Evolutionary conservation across 2,329 filamentous ascomycete species (phyloP).

Genomic region (Harringtonia lauricola): DNA sequence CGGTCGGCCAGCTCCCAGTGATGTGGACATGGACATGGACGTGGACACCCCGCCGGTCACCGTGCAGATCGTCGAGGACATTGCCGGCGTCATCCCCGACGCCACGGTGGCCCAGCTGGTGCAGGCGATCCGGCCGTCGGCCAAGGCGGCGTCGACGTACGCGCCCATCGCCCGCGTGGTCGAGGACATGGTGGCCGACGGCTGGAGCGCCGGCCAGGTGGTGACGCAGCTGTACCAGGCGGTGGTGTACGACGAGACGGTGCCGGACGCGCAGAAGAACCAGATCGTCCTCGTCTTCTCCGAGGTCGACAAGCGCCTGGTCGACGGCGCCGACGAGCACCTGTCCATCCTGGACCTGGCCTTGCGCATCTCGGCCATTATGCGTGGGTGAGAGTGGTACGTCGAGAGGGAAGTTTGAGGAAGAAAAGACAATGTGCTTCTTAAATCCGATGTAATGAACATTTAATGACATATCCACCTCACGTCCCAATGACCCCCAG

Average conservation of each 20-base stretch:
- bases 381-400: slow-evolving; percentile 33
- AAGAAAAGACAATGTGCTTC: too few species aligned
- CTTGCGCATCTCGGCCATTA: slow-evolving; percentile 66
- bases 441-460: too few species aligned
- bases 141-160: slow-evolving; percentile 49
- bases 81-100: slow-evolving; percentile 85
- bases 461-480: slow-evolving; percentile 9
- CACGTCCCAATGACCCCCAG: slow-evolving; percentile 37
- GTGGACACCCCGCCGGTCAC: slow-evolving; percentile 47
- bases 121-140: slow-evolving; percentile 58
- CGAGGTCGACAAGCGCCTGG: slow-evolving; percentile 84
- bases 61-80: slow-evolving; percentile 77
- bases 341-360: slow-evolving; percentile 78
- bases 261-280: slow-evolving; percentile 80
- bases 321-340: slow-evolving; percentile 94
- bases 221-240: slow-evolving; percentile 71
- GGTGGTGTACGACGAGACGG: slow-evolving; percentile 72
- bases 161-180: slow-evolving; percentile 66
- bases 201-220: slow-evolving; percentile 90
- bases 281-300: slow-evolving; percentile 83
- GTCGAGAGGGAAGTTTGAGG: too few species aligned
- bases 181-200: slow-evolving; percentile 86
- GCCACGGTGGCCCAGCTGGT: slow-evolving; percentile 59
- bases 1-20: slow-evolving; percentile 39
- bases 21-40: slow-evolving; percentile 46